Conservation (phyloP, 2,329 filamentous ascomycete genomes). For the Fusarium mangiferae region DNA sequence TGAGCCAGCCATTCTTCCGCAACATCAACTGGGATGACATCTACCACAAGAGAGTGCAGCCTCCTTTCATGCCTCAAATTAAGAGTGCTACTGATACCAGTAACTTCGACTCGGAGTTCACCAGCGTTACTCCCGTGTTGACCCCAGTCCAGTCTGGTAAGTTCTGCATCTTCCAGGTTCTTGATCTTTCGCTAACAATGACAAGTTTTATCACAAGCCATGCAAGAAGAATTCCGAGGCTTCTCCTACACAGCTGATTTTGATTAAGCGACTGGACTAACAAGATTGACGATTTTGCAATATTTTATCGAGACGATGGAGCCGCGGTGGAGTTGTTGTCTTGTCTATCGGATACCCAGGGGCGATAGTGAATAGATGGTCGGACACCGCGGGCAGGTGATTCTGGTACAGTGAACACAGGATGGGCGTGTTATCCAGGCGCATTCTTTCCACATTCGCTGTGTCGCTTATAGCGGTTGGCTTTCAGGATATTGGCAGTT, state of each 20-base stretch:
- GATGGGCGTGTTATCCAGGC: constrained; percentile 10
- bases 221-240: constrained; percentile 99
- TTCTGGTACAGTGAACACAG: constrained; percentile 32
- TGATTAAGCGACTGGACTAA: constrained; percentile 60
- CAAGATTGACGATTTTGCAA: constrained; percentile 40
- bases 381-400: constrained; percentile 36
- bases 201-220: constrained; percentile 92
- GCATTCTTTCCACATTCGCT: constrained; percentile 23
- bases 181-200: constrained; percentile 39
- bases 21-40: constrained; percentile 99
- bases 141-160: constrained; percentile 97
- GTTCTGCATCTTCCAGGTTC: constrained; percentile 48
- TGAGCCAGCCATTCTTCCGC: constrained; percentile 98
- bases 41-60: constrained; percentile 90
- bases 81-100: constrained; percentile 97
- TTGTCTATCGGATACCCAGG: constrained; percentile 46
- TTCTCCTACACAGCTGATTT: constrained; percentile 98
- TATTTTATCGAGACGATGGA: constrained; percentile 37
- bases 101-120: constrained; percentile 99
- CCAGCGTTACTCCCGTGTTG: constrained; percentile 95
- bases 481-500: constrained; percentile 37
- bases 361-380: constrained; percentile 42
- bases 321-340: constrained; percentile 42
- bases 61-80: constrained; percentile 90
- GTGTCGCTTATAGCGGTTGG: constrained; percentile 29